Evolutionary conservation across 1,284 basidiomycete genomes (phyloP), one percentile per base, ranked within the genome.

Genomic region (Mrakiaceae sp.): DNA sequence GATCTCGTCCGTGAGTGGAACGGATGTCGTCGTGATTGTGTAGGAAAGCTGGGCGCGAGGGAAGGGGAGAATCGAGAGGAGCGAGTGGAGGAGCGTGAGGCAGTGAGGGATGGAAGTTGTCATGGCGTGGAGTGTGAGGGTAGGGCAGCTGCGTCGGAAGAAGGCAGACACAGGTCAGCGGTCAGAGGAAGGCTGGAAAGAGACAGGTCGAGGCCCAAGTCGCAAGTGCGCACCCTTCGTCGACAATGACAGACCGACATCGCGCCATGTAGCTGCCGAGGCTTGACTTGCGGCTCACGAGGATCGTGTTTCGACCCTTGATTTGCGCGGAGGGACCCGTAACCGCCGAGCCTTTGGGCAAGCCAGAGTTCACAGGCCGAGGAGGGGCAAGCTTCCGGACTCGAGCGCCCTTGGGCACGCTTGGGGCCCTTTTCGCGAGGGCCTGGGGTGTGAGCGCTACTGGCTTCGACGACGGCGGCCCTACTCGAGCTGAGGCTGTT

Each of bases 91-190:
- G 2, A 94, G 80, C 50, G 85, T 81, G 43, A 88, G 76, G 12
- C 90, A 82, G 70, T 87, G 87, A 1, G 90, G 88, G 62, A 94
- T 91, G 0, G 90, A 90, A 2, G 91, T 89, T 40, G 87, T 87
- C 81, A 93, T 84, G 1, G 90, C 90, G 69, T 83, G 85, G 44
- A 94, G 78, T 73, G 86, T 83, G 39, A 94, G 73, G 2, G 82
- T 84, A 68, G 87, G 87, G 71, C 87, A 87, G 53, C 88, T 90
- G 68, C n/a, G 27, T 6, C 8, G 10, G 59, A 11, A 14, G 51
- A 66, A 58, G 49, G 12, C 11, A 39, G 43, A 16, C 27, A n/a
- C 5, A 7, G 10, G 48, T 44, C 40, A 53, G 42, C 2, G 8
- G 50, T 9, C 5, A 40, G 27, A 11, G 54, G 12, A 56, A 42